These are phyloP conservation scores for Tolypocladium ovalisporum DNA, from an alignment of 2,329 filamentous ascomycete genomes.

Conservation along the genomic window DNA sequence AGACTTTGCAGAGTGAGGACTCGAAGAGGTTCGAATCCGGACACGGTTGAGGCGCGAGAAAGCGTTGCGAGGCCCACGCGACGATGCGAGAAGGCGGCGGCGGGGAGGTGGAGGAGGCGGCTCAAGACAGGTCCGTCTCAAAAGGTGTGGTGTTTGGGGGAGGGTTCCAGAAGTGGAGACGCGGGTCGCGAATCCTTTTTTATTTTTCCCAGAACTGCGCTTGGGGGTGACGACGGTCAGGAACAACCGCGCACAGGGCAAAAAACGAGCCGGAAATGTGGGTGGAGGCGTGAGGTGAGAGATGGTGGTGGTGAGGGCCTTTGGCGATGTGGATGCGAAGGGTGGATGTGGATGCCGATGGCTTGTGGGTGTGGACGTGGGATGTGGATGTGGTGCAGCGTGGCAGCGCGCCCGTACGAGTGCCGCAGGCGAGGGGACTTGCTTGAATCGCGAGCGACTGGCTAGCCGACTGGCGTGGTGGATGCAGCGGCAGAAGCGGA, in stretches of 20 bases:
- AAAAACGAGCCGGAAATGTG: conserved; percentile 15
- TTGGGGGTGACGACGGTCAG: conserved; percentile 9
- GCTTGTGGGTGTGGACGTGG: not conserved
- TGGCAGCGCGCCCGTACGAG: not conserved
- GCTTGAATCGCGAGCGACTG: conserved; percentile 2
- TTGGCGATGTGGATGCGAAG: not conserved
- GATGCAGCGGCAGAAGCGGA: conserved; percentile 9
- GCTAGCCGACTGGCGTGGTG: not conserved
- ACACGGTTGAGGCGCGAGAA: conserved; percentile 3
- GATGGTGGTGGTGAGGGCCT: not conserved
- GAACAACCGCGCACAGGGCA: conserved; percentile 9
- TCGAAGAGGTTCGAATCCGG: not conserved
- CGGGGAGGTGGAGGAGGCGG: conserved; percentile 26
- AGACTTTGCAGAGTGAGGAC: not conserved
- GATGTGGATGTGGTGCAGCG: not conserved
- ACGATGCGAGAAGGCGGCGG: conserved; percentile 13
- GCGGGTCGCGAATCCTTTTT: conserved; percentile 28
- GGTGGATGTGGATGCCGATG: not conserved
- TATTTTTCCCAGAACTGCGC: conserved; percentile 16
- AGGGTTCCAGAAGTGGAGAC: conserved; percentile 34
- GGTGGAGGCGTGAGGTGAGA: conserved; percentile 9
- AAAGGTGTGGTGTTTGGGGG: conserved; percentile 30
- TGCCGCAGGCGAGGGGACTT: conserved; percentile 1
- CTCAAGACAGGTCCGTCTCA: conserved; percentile 26
- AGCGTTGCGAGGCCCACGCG: conserved; percentile 12